Evolutionary conservation across 2,329 filamentous ascomycete species (phyloP), one percentile per base, ranked within the genome.

Genomic region (Aspergillus hiratsukae): DNA sequence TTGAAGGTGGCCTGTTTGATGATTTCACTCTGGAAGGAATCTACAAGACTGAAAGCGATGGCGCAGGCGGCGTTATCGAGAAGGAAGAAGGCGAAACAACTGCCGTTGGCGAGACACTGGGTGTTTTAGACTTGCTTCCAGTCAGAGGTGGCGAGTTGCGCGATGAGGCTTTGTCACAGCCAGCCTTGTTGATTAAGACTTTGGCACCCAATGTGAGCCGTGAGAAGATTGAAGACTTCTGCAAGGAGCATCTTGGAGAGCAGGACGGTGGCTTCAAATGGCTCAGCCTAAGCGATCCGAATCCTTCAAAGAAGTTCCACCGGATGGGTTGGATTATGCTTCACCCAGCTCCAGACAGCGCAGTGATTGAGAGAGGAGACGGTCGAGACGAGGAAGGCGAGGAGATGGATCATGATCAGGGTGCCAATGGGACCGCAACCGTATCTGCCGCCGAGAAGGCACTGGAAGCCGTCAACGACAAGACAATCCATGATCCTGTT

Each of bases 291-390:
- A 97, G 92, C 64, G 94, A 99, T 67, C 94, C 94, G 0, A 99
- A 99, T 69, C 94, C 94, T 1, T 88, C 91, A 67, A 99, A 99
- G 77, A 89, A 96, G 61, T 99, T 92, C 69, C 94, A 99, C 71
- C 88, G 94, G 23, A 97, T 99, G 73, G 94, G 94, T 23, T 99
- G 95, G 93, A 95, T 99, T 58, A 94, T 97, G 83, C 82, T 99
- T 9, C 89, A 97, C 67, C 88, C 91, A 17, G 85, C 85, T 14
- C 81, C 88, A 0, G 90, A 95, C 55, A 76, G 81, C 5, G 79
- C 83, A 49, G 81, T 86, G 11, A 78, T 87, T 58, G 90, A 95
- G 64, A 82, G 87, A 59, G 81, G 83, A n/a, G 89, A 94, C 63
- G 83, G 83, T 11, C 86, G 88, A 61, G 88, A 91, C 50, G 87